Evolutionary conservation across 2,329 filamentous ascomycete species (phyloP), one percentile per base, ranked within the genome.

Genomic region (Sporothrix phasma): DNA sequence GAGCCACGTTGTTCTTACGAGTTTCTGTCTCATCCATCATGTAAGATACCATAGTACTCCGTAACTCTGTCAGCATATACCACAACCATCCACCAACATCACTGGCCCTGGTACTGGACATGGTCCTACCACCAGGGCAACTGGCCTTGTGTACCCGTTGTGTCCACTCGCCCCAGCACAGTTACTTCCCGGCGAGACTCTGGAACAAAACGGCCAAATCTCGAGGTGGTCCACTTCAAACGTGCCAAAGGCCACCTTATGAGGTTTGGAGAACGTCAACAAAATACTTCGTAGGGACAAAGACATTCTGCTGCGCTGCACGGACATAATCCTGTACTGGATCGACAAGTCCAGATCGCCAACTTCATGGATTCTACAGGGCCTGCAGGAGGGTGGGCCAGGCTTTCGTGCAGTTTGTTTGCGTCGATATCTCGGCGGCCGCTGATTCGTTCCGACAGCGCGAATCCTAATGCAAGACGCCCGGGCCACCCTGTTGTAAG

Each of bases 401-500:
- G n/a, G 29, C 41, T 26, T 41, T 26, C n/a, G n/a, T n/a, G n/a
- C 8, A 13, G 34, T 37, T 61, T 61, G 29, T 26, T 24, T 61
- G 58, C n/a, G 26, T 34, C n/a, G 17, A 22, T 17, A 15, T 26
- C 41, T 17, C 11, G 58, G n/a, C 43, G 7, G 58, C 43, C 29
- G 26, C 29, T 61, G 58, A 61, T 61, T 61, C 58, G 58, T 47
- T 47, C 43, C 43, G n/a, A 6, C 26, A 47, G 41, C 26, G 41
- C 26, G 37, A 37, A 61, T 15, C 11, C 43, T 47, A 47, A 61
- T 61, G 58, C 58, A 61, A 46, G 58, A 47, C 58, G 58, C 58
- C 29, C 58, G 58, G 58, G 58, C 58, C 39, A 64, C 19, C 41
- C 34, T 37, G 2, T 37, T 29, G 39, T 47, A 43, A 39, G 17